These are phyloP conservation scores for Termitomyces sp. DNA, from an alignment of 768 basidiomycete species.

Conservation along the genomic window DNA sequence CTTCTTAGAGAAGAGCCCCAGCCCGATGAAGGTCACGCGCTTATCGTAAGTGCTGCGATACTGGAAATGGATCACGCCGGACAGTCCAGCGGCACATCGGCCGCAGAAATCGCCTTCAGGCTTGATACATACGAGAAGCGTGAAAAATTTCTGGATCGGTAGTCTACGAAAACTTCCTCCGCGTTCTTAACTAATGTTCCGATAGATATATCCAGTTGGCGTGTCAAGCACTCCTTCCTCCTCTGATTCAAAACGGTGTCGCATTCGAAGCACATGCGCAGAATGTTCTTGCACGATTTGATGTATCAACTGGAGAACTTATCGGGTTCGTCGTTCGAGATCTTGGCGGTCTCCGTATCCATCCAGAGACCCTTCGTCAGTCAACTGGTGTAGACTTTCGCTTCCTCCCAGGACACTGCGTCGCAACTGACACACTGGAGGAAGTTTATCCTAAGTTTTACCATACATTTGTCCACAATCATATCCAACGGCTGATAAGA, in stretches of 20 bases:
- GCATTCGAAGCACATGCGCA: conserved; percentile 60
- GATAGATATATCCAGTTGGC: conserved; percentile 45
- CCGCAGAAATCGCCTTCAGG: conserved; percentile 38
- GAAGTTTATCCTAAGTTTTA: conserved; percentile 54
- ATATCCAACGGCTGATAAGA: conserved; percentile 51
- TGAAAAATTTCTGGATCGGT: conserved; percentile 42
- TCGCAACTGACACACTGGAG: conserved; percentile 39
- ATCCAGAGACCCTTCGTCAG: conserved; percentile 39
- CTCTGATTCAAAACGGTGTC: conserved; percentile 48
- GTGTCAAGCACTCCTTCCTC: conserved; percentile 45
- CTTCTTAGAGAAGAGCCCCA: conserved; percentile 40
- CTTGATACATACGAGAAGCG: conserved; percentile 43
- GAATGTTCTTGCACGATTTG: conserved; percentile 46
- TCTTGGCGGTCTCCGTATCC: conserved; percentile 51
- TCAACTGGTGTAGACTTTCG: conserved; percentile 46
- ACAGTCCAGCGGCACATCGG: conserved; percentile 34
- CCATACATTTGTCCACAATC: conserved; percentile 56
- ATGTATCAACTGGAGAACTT: conserved; percentile 32
- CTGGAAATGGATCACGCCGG: conserved; percentile 46
- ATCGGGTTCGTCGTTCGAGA: conserved; percentile 52
- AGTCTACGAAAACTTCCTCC: conserved; percentile 1
- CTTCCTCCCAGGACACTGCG: conserved; percentile 49
- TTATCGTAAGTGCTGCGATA: conserved; percentile 47
- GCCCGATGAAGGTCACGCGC: conserved; percentile 31
- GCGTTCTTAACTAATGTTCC: neutral